A percentile compares a stretch with the other conserved stretches of the same genome.
These are phyloP conservation scores for Glaciozyma antarctica DNA, from an alignment of 768 basidiomycete species.

Conservation along the genomic window DNA sequence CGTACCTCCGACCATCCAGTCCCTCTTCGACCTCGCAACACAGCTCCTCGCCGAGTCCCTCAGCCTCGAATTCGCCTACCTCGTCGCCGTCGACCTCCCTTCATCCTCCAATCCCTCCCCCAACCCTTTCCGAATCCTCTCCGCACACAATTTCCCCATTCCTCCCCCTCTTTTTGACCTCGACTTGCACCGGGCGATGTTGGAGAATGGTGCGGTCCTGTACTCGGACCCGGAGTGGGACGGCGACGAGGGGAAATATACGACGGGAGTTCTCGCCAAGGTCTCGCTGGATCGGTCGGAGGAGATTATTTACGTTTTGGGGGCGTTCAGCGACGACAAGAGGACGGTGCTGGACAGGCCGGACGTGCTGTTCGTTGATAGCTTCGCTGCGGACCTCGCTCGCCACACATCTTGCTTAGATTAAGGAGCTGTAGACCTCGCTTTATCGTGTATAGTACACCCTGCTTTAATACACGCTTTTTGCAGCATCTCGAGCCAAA, in stretches of 20 bases:
- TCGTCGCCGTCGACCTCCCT: slow-evolving; percentile 13
- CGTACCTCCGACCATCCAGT: slow-evolving; percentile 1
- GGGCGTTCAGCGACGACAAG: slow-evolving; percentile 16
- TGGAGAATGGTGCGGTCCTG: not conserved
- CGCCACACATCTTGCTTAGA: no score
- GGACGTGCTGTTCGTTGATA: not conserved
- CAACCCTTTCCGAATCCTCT: slow-evolving; percentile 2
- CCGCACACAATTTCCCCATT: slow-evolving; percentile 15
- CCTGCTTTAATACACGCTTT: no score
- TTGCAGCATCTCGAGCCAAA: no score
- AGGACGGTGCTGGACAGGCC: slow-evolving; percentile 5
- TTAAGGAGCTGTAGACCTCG: no score
- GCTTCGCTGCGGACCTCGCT: not conserved
- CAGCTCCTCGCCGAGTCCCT: slow-evolving; percentile 25
- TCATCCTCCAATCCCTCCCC: not conserved
- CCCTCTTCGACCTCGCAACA: slow-evolving; percentile 25
- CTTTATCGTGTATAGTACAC: no score
- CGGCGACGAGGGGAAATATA: slow-evolving; percentile 8
- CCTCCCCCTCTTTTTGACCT: slow-evolving; percentile 15
- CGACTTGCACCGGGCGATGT: slow-evolving; percentile 12
- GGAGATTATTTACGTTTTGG: slow-evolving; percentile 9
- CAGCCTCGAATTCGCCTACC: slow-evolving; percentile 24
- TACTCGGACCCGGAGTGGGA: slow-evolving; percentile 5
- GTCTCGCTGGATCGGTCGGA: not conserved
- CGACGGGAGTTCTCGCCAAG: slow-evolving; percentile 16